Evolutionary conservation across 2,329 filamentous ascomycete genomes (phyloP), one percentile per base, ranked within the genome.

Genomic region (Trichophyton benhamiae): DNA sequence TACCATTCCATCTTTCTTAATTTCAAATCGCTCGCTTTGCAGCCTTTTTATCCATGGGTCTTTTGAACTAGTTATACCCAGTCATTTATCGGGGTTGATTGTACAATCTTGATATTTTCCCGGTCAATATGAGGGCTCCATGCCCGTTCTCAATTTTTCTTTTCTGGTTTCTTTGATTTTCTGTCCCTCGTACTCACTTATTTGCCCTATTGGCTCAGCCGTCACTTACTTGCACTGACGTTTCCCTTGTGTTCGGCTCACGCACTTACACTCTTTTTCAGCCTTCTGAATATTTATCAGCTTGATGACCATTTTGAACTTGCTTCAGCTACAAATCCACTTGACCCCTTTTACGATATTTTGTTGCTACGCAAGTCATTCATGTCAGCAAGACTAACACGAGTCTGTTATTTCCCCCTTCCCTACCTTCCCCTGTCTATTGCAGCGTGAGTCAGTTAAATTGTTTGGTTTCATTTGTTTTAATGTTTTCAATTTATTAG

Each of bases 271-370:
- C 27, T 7, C 46, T 11, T 49, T 49, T 49, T 6, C 46, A 27
- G 7, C 8, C 46, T 22, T 4, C 46, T 27, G 20, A 27, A 49
- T 30, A 49, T 27, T 22, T 49, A 33, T 36, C 49, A 55, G 30
- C 20, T 49, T 49, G 46, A 49, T 49, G 46, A 49, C 46, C 13
- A 27, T 27, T 33, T 15, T 55, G 49, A 11, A 55, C 49, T 55
- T 55, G 49, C 49, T 53, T 33, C 8, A 55, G 49, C 49, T 17
- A 17, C 27, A 27, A 22, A 68, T 52, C 1, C 25, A 55, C 9
- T 65, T 63, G 8, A 71, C 42, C 75, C 64, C 76, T 69, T 65
- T 78, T 77, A 42, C 73, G 72, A 65, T 80, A 72, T 60, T 64
- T 30, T 55, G 49, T 55, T 55, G 49, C 49, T 9, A 52, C 17